Conservation (phyloP, 1,284 basidiomycete genomes). For the Moesziomyces antarcticus region DNA sequence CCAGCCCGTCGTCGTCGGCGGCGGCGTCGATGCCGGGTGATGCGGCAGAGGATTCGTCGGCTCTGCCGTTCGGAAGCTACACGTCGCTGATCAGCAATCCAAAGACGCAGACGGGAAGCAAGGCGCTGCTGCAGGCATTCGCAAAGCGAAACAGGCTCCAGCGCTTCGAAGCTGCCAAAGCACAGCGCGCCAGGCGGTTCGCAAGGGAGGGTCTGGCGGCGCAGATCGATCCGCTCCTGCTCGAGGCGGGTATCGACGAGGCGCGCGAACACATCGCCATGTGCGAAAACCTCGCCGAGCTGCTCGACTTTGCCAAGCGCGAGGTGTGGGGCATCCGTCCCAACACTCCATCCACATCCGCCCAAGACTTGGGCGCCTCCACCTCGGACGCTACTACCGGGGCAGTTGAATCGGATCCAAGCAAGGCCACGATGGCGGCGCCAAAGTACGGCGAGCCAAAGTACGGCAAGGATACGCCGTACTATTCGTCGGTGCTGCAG, state of each 20-base stretch:
- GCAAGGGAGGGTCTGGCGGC: conserved; percentile 41
- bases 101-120: conserved; percentile 18
- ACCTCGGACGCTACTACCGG: neutral
- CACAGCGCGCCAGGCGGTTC: conserved; percentile 20
- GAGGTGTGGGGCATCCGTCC: conserved; percentile 42
- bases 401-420: neutral
- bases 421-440: neutral
- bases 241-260: conserved; percentile 51
- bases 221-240: conserved; percentile 20
- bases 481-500: conserved; percentile 58
- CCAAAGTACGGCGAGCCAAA: conserved; percentile 47
- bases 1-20: conserved; percentile 1
- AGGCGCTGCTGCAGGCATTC: conserved; percentile 30
- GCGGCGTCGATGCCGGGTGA: neutral
- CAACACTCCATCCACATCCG: neutral
- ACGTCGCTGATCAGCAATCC: conserved; percentile 35
- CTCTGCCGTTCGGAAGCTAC: conserved; percentile 35
- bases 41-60: conserved; percentile 3
- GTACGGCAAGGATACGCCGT: conserved; percentile 55
- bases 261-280: conserved; percentile 40
- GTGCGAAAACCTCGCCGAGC: conserved; percentile 43
- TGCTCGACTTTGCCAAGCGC: conserved; percentile 39
- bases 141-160: conserved; percentile 28
- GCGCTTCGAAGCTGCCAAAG: conserved; percentile 20
- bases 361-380: neutral